Evolutionary conservation across 345 rosid species (phyloP), one percentile per base, ranked within the genome.

Genomic region (Corchorus olitorius): DNA sequence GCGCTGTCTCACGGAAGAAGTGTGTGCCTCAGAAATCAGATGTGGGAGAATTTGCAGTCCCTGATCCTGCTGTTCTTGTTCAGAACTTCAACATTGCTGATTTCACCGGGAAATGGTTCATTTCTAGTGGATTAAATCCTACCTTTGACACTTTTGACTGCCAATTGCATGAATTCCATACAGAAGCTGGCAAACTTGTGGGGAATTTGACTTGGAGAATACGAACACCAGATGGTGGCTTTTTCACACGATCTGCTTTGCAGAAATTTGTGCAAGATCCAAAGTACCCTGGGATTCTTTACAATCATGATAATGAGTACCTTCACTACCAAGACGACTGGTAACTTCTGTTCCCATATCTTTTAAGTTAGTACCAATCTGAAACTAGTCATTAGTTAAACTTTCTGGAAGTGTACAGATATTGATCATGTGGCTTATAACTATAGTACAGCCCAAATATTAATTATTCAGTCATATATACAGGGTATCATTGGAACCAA

Each of bases 261-360:
- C 96, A 92, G 83, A 87, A n/a, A 77, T 94, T 94, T 75, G 86
- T 84, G 52, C 98, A 94, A 81, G 96, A 91, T 81, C 96, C 96
- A 37, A 64, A 55, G 72, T 87, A 89, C 39, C 97, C 97, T 19
- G 97, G 89, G 69, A 78, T 91, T 65, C 86, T 93, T 58, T 93
- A 89, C 84, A 92, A 93, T 83, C 99, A 93, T 61, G 89, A 89
- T 79, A 96, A 96, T 76, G 99, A 91, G 83, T 96, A 87, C 77
- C 99, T 96, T 77, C 97, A 92, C 79, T 92, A 93, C 83, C 88
- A 96, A 89, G 98, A 96, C 81, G 98, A 93, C 88, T 93, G 99
- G 98, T 93, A 90, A 83, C 11, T 2, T 66, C 35, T 6, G 5
- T 52, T 52, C 60, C 39, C 49, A 8, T 50, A 69, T 50, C 59